Evolutionary conservation across 2,329 filamentous ascomycete species (phyloP), one percentile per base, ranked within the genome.

Genomic region (Fonsecaea nubica): DNA sequence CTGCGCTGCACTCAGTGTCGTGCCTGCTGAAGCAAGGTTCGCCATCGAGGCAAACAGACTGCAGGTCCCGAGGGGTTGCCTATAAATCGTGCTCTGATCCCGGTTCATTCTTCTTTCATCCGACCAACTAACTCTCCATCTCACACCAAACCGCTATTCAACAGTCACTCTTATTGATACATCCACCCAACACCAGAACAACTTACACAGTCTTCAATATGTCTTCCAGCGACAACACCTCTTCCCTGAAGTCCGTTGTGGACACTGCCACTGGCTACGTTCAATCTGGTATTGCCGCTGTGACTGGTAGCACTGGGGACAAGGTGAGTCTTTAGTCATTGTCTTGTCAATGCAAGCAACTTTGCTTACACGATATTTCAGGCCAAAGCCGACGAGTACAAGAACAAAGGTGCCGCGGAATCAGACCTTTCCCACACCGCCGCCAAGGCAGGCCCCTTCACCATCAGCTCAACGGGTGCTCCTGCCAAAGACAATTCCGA

Each of bases 221-320:
- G 66, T 69, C 66, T 63, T 61, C 68, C 42, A 66, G 66, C 65
- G 70, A 73, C 54, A 72, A 72, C 66, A 77, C 90, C 72, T 96
- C 92, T 69, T 95, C 93, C 70, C 85, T 93, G 75, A 87, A 94
- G 84, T 90, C 91, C 64, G 89, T 89, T 80, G 76, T 92, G 73
- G 90, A 93, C 84, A 86, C 86, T 13, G 91, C 90, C 74, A 85
- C 88, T 42, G 92, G 91, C 72, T 83, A 88, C 62, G 86, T 89
- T 60, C 92, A 96, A 80, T 90, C 85, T 69, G 87, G 85, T 58
- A 73, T 95, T 58, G 92, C 92, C 70, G 85, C 82, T 68, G 68
- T 96, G 63, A 93, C 91, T 9, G 93, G 92, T 74, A 92, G 81
- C 82, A 83, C 84, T 2, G 83, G 83, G 68, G 89, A 94, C 74